Conservation (phyloP, 495 filamentous ascomycete species). For the Xylaria castorea region DNA sequence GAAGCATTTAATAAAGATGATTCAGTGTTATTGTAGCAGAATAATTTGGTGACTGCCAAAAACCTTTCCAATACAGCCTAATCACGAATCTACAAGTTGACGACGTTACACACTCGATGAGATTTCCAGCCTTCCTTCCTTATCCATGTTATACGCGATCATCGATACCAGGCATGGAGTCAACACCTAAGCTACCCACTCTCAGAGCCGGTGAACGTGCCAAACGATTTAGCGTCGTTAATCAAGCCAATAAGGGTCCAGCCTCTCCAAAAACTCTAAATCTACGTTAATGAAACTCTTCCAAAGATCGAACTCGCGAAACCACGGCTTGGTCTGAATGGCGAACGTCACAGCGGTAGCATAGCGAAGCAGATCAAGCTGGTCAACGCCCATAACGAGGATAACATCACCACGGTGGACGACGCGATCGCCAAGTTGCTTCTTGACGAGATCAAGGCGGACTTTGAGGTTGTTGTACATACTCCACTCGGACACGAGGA, state of each 20-base stretch:
- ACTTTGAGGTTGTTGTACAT: conserved; percentile 47
- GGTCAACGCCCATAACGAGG: conserved; percentile 55
- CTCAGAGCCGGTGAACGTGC: neutral
- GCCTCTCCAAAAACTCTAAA: conserved; percentile 48
- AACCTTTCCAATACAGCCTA: too few species aligned
- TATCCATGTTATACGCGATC: neutral
- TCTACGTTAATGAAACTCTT: conserved; percentile 61
- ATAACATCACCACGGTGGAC: conserved; percentile 49
- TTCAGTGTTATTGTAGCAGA: too few species aligned
- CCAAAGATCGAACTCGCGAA: conserved; percentile 59
- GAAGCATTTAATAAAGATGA: too few species aligned
- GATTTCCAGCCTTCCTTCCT: neutral
- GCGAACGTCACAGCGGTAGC: conserved; percentile 51
- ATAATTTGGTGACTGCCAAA: too few species aligned
- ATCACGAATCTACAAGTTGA: too few species aligned
- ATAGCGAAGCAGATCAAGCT: conserved; percentile 49
- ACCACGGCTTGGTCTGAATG: conserved; percentile 59
- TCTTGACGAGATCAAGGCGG: conserved; percentile 39
- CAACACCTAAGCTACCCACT: neutral
- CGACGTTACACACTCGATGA: too few species aligned
- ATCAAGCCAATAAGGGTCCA: conserved; percentile 52
- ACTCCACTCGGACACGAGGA: conserved; percentile 52
- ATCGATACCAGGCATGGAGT: neutral
- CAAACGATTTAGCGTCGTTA: conserved; percentile 26
- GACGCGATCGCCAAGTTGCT: conserved; percentile 47